Evolutionary conservation across 148 eudicot genomes (phyloP).

Genomic region (Fallopia convolvulus): DNA sequence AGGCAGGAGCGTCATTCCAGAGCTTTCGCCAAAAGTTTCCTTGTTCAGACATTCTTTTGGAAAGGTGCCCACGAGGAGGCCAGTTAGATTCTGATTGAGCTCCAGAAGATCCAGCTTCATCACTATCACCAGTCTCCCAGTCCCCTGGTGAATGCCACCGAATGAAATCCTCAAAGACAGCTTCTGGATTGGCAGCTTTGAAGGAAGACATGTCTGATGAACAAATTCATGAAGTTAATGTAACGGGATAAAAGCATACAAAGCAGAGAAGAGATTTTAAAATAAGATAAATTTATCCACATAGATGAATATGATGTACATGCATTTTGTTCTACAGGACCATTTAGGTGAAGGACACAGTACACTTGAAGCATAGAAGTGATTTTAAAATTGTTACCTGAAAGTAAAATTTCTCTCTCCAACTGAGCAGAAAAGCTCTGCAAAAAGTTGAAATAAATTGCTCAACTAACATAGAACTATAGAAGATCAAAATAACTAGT

Average conservation of each 20-base stretch:
- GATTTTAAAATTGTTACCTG: conserved; percentile 41
- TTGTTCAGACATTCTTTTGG: conserved; percentile 83
- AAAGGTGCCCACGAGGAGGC: conserved; percentile 90
- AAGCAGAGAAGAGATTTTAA: neutral
- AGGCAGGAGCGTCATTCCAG: conserved; percentile 79
- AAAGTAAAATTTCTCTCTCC: conserved; percentile 75
- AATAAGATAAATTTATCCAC: neutral
- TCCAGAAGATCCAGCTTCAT: conserved; percentile 23
- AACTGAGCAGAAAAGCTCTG: conserved; percentile 92
- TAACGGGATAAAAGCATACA: neutral
- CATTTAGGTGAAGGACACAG: neutral
- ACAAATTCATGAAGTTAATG: conserved; percentile 1
- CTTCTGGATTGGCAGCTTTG: conserved; percentile 95
- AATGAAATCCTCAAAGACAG: conserved; percentile 91
- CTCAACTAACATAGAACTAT: neutral
- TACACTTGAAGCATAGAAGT: neutral
- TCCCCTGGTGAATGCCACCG: conserved; percentile 99
- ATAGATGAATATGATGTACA: neutral
- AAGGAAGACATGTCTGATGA: conserved; percentile 91
- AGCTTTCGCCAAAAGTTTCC: conserved; percentile 89
- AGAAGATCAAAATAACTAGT: neutral
- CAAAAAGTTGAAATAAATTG: conserved; percentile 15
- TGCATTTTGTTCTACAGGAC: neutral
- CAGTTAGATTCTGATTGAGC: conserved; percentile 32
- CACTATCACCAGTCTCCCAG: conserved; percentile 58